Conservation (phyloP, 1,284 basidiomycete genomes). For the Fomitiporia mediterranea region DNA sequence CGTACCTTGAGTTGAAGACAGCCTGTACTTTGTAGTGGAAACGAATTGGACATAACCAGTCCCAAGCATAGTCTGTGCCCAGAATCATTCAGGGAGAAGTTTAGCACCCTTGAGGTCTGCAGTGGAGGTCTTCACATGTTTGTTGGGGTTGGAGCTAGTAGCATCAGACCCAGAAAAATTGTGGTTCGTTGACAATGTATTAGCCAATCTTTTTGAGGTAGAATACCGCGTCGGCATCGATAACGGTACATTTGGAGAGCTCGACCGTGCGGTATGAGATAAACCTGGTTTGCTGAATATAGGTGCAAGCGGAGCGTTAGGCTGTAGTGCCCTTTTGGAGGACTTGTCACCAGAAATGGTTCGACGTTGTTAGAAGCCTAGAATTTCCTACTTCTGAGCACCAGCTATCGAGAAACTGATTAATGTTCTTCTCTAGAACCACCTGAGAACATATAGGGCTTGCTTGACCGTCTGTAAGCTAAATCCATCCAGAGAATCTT, state of each 20-base stretch:
- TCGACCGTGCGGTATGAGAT: slow-evolving; percentile 6
- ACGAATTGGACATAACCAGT: too few relatives aligned
- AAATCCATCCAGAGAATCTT: too few relatives aligned
- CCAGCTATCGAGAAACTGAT: slow-evolving; percentile 45
- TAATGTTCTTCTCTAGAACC: slow-evolving; percentile 41
- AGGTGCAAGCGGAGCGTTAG: slow-evolving; percentile 5
- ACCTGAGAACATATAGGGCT: slow-evolving; percentile 44
- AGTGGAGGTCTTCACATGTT: slow-evolving; percentile 28
- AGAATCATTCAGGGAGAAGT: slow-evolving; percentile 63
- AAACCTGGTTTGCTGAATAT: slow-evolving; percentile 18
- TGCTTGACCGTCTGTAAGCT: not conserved
- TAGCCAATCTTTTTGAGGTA: not conserved
- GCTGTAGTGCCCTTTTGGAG: not conserved
- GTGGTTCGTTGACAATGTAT: not conserved
- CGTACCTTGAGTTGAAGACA: too few relatives aligned
- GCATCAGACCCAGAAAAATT: slow-evolving; percentile 22
- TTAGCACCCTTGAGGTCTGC: slow-evolving; percentile 29
- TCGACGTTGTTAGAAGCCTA: too few relatives aligned
- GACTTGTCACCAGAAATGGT: not conserved
- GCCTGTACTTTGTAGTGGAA: too few relatives aligned
- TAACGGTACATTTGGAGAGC: not conserved
- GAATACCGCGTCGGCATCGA: slow-evolving; percentile 5
- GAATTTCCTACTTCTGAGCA: slow-evolving; percentile 31
- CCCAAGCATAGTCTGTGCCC: too few relatives aligned
- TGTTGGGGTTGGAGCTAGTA: slow-evolving; percentile 21